phyloP scores from a whole-genome alignment of 2,329 filamentous ascomycete genomes.

The Ceratocystis diversiconidia region DNA sequence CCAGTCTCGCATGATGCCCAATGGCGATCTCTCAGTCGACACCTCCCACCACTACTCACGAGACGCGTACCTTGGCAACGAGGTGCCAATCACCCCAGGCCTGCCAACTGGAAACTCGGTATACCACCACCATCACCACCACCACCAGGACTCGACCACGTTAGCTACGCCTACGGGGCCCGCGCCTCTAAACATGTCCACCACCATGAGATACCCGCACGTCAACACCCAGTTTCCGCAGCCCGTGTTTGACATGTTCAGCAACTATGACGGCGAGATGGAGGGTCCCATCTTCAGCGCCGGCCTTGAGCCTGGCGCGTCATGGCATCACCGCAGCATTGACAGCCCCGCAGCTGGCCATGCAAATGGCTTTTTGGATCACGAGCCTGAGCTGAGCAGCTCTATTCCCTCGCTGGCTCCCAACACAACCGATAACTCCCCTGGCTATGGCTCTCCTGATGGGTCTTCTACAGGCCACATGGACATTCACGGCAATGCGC shows the following conservation, averaged over 20 bases:
- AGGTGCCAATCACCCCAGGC: constrained; percentile 9
- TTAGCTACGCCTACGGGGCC: constrained; percentile 28
- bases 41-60: constrained; percentile 1
- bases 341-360: constrained; percentile 12
- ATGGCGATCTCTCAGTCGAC: neutral
- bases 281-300: constrained; percentile 5
- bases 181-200: constrained; percentile 43
- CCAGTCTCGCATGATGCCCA: neutral
- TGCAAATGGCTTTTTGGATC: constrained; percentile 3
- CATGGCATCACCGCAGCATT: constrained; percentile 5
- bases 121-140: neutral
- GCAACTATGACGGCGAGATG: constrained; percentile 3
- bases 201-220: constrained; percentile 34
- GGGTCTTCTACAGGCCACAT: neutral
- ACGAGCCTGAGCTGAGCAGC: constrained; percentile 13
- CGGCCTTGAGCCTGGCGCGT: neutral
- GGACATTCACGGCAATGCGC: neutral
- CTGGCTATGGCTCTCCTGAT: constrained; percentile 13
- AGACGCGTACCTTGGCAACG: neutral
- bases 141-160: neutral
- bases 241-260: constrained; percentile 3
- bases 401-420: constrained; percentile 13
- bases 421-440: constrained; percentile 11
- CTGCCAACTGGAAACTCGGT: neutral
- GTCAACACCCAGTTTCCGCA: neutral